These are phyloP conservation scores for Persicaria maculosa DNA, from an alignment of 148 eudicot genomes.

Conservation along the genomic window DNA sequence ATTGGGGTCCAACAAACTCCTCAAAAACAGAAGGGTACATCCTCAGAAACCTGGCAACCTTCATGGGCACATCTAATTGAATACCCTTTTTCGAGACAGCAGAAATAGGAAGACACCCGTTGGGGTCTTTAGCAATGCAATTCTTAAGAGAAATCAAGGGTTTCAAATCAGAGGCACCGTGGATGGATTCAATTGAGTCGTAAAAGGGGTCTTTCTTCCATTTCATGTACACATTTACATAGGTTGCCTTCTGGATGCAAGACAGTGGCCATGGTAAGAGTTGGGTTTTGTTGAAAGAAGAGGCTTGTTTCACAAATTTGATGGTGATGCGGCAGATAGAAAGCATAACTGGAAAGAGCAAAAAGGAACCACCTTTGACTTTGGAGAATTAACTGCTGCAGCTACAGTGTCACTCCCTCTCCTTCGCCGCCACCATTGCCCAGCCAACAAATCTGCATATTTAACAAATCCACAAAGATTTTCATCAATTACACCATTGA, in stretches of 20 bases:
- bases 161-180: slow-evolving; percentile 41
- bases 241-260: slow-evolving; percentile 36
- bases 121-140: slow-evolving; percentile 36
- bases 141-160: slow-evolving; percentile 60
- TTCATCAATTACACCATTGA: too few relatives aligned
- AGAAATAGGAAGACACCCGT: slow-evolving; percentile 61
- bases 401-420: too few relatives aligned
- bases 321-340: neutral
- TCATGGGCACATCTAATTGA: slow-evolving; percentile 46
- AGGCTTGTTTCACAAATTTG: neutral
- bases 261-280: slow-evolving; percentile 13
- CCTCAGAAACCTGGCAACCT: slow-evolving; percentile 64
- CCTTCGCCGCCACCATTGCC: too few relatives aligned
- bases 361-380: neutral
- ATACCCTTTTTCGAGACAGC: slow-evolving; percentile 51
- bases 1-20: slow-evolving; percentile 60
- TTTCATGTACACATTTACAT: slow-evolving; percentile 78
- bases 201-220: slow-evolving; percentile 61
- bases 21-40: slow-evolving; percentile 70
- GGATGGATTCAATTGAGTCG: slow-evolving; percentile 62
- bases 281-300: slow-evolving; percentile 2
- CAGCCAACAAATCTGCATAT: too few relatives aligned
- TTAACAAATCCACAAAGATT: too few relatives aligned
- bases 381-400: neutral
- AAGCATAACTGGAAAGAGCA: neutral